A percentile compares a stretch with the other conserved stretches of the same genome.
These are phyloP conservation scores for Podila horticola DNA, from an alignment of 192 early-diverging fungal genomes.

Conservation along the genomic window DNA sequence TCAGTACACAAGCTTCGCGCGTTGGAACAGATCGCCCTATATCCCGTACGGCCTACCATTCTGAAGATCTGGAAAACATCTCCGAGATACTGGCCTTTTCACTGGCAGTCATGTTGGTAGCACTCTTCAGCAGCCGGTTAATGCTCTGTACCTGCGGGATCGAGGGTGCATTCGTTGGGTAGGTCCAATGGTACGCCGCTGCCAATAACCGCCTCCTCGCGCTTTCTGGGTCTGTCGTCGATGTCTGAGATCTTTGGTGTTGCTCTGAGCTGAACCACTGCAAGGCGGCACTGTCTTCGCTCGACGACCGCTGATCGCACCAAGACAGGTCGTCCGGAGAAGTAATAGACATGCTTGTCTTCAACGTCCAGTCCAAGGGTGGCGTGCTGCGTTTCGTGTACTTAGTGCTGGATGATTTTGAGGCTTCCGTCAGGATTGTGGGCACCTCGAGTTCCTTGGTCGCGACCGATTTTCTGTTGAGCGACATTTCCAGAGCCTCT, in stretches of 20 bases:
- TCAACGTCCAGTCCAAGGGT: constrained; percentile 42
- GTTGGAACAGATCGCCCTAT: too few species aligned
- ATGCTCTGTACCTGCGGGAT: constrained; percentile 34
- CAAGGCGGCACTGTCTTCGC: constrained; percentile 29
- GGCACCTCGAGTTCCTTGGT: constrained; percentile 10
- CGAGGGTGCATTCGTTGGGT: constrained; percentile 30
- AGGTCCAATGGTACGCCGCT: constrained; percentile 31
- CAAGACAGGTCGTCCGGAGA: constrained; percentile 22
- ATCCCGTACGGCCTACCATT: constrained; percentile 17
- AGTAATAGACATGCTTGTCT: constrained; percentile 14
- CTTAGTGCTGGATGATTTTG: constrained; percentile 8
- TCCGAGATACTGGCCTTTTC: constrained; percentile 34
- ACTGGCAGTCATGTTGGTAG: constrained; percentile 10
- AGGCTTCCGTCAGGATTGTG: not conserved
- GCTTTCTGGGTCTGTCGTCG: not conserved
- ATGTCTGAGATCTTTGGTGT: not conserved
- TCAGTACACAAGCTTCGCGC: not conserved
- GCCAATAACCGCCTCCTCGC: constrained; percentile 5
- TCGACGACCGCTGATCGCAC: constrained; percentile 23
- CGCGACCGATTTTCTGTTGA: not conserved
- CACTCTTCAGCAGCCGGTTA: constrained; percentile 32
- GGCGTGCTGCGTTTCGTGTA: not conserved
- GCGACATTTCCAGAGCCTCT: constrained; percentile 30
- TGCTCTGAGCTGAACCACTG: constrained; percentile 17
- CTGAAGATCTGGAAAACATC: constrained; percentile 29